Percentiles rank a stretch among this genome's conserved stretches.
Conservation (phyloP, 257 asterid species). For the Vinca minor region DNA sequence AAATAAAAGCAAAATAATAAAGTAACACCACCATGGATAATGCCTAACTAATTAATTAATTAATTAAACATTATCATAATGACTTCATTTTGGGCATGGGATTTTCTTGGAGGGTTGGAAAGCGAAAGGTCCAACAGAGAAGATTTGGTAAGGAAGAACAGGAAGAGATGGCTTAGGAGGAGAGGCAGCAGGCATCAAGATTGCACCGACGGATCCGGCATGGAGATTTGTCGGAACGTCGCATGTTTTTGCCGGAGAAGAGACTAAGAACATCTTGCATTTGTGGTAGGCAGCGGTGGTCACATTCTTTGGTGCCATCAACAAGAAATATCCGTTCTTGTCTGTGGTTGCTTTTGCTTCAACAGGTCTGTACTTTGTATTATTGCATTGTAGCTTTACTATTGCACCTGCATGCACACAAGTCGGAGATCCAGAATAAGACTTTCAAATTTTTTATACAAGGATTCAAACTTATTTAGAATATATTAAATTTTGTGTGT, state of each 20-base stretch:
- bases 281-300: constrained; percentile 19
- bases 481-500: too few species aligned
- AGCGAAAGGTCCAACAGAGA: constrained; percentile 67
- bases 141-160: constrained; percentile 25
- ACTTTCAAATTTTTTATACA: too few species aligned
- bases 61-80: not conserved
- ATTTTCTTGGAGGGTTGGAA: constrained; percentile 36
- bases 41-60: not conserved
- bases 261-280: constrained; percentile 29
- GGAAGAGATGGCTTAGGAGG: not conserved
- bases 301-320: constrained; percentile 20
- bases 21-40: not conserved
- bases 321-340: constrained; percentile 33
- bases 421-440: not conserved
- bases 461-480: too few species aligned
- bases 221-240: constrained; percentile 44
- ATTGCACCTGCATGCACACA: constrained; percentile 32
- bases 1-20: too few species aligned
- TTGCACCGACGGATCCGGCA: constrained; percentile 48
- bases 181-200: constrained; percentile 12
- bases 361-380: constrained; percentile 15
- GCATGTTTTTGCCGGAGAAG: constrained; percentile 33
- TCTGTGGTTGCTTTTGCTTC: constrained; percentile 25
- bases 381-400: constrained; percentile 50
- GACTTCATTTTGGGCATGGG: constrained; percentile 25